Conservation (phyloP, 2,329 filamentous ascomycete genomes). For the Cercospora zeae-maydis region DNA sequence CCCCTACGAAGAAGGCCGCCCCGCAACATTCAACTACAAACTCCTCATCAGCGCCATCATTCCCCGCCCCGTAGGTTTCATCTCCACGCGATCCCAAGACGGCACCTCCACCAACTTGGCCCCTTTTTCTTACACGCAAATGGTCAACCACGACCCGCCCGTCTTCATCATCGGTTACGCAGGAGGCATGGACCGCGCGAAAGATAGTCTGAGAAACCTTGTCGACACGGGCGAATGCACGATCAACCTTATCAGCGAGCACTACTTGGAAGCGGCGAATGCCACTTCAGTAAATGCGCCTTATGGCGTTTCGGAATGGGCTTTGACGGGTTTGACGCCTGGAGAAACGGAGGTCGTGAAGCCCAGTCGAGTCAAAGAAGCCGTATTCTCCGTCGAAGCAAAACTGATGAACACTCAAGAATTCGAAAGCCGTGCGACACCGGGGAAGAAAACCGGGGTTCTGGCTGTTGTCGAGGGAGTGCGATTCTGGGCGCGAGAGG, state of each 20-base stretch:
- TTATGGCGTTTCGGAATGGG: conserved; percentile 74
- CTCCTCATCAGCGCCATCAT: conserved; percentile 79
- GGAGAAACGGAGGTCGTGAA: conserved; percentile 63
- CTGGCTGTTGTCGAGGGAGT: conserved; percentile 78
- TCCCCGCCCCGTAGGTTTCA: conserved; percentile 72
- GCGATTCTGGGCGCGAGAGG: conserved; percentile 83
- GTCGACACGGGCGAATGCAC: conserved; percentile 65
- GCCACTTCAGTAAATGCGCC: conserved; percentile 74
- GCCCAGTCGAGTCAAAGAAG: conserved; percentile 72
- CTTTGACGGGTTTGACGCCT: conserved; percentile 69
- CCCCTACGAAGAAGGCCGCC: conserved; percentile 68
- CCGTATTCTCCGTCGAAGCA: conserved; percentile 77
- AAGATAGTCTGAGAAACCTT: conserved; percentile 77
- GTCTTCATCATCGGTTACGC: conserved; percentile 67
- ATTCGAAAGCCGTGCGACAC: conserved; percentile 67
- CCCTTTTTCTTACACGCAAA: conserved; percentile 81
- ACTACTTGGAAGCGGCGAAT: conserved; percentile 85
- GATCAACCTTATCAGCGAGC: conserved; percentile 83
- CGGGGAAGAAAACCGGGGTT: conserved; percentile 71
- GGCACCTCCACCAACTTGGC: conserved; percentile 71
- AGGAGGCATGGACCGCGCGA: conserved; percentile 58
- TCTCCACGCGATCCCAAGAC: conserved; percentile 58
- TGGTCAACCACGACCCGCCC: conserved; percentile 82
- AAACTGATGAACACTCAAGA: conserved; percentile 71
- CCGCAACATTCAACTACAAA: conserved; percentile 78